These are phyloP conservation scores for Gynandropsis gynandra DNA, from an alignment of 345 rosid species.

Conservation along the genomic window DNA sequence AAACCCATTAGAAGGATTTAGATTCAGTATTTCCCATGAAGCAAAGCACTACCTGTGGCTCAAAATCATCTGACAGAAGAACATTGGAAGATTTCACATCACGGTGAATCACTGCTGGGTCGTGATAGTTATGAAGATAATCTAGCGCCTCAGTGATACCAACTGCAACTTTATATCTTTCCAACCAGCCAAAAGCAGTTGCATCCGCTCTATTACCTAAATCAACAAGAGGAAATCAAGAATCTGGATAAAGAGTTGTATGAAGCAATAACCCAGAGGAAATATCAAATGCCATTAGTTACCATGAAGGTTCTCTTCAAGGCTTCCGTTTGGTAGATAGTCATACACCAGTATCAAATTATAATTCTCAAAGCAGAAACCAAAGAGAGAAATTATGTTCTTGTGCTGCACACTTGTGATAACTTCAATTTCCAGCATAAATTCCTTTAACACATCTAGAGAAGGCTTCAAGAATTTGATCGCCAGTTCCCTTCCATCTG, in stretches of 20 bases:
- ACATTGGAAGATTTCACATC: constrained; percentile 96
- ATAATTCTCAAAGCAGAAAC: constrained; percentile 69
- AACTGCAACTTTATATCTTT: constrained; percentile 78
- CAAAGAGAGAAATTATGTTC: constrained; percentile 72
- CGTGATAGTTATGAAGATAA: constrained; percentile 63
- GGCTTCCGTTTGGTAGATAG: constrained; percentile 85
- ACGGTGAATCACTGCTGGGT: constrained; percentile 70
- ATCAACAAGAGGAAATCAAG: constrained; percentile 11
- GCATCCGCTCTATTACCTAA: constrained; percentile 57
- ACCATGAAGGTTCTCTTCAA: constrained; percentile 94
- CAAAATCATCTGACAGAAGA: constrained; percentile 87
- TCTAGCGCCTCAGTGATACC: constrained; percentile 90
- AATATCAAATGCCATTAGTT: constrained; percentile 17
- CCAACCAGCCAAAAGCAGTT: constrained; percentile 61
- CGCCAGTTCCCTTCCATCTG: constrained; percentile 87
- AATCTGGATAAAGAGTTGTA: constrained; percentile 11
- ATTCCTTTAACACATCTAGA: constrained; percentile 55
- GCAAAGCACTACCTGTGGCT: constrained; percentile 56
- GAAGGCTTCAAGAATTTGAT: constrained; percentile 82
- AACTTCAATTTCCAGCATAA: constrained; percentile 69
- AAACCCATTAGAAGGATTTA: background rate
- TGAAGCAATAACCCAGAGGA: constrained; percentile 12
- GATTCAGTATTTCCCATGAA: background rate
- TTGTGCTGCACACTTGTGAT: constrained; percentile 68
- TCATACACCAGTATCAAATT: constrained; percentile 72